Evolutionary conservation across 257 asterid species (phyloP), one percentile per base, ranked within the genome.

Genomic region (Apocynum venetum): DNA sequence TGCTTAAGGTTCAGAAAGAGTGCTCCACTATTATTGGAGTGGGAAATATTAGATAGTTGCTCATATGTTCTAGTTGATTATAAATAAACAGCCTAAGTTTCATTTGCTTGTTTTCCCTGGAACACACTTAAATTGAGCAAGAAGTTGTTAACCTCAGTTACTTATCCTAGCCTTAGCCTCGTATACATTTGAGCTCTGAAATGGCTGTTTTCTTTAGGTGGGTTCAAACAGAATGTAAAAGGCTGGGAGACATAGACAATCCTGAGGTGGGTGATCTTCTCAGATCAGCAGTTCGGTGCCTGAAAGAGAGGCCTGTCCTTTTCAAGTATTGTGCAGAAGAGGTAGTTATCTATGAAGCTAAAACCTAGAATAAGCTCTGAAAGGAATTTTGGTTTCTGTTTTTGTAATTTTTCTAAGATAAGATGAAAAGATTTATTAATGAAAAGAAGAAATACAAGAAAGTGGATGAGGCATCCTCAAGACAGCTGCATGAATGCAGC

Each of bases 281-380:
- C 77, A 95, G 80, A 89, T 88, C 92, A 76, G 99, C 98, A 73
- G 98, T 95, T 67, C 89, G 94, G 73, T 95, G 94, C 83, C 97
- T 95, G 61, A 92, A 85, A 87, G 98, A 96, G 83, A 95, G 99
- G 79, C 96, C 98, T 47, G 97, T 95, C 44, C 97, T 95, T 76
- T 91, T 93, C 86, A 93, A 95, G 89, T 95, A 95, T 84, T 93
- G 98, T 80, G 99, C 99, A 0, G 97, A 95, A 88, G 98, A 95
- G 99, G 98, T 95, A 79, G 71, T 63, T 76, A 61, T 72, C 79
- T 77, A 55, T 71, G 81, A 69, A 71, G 79, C 74, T 48, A 69
- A 40, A 65, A 74, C 63, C 73, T 80, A 63, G 35, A 78, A 60
- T 63, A 71, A 41, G 74, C 41, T 7, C 15, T 55, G 53, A 31